Conservation (phyloP, 352 stramenopile genomes). For the Thalassiosira hispida region DNA sequence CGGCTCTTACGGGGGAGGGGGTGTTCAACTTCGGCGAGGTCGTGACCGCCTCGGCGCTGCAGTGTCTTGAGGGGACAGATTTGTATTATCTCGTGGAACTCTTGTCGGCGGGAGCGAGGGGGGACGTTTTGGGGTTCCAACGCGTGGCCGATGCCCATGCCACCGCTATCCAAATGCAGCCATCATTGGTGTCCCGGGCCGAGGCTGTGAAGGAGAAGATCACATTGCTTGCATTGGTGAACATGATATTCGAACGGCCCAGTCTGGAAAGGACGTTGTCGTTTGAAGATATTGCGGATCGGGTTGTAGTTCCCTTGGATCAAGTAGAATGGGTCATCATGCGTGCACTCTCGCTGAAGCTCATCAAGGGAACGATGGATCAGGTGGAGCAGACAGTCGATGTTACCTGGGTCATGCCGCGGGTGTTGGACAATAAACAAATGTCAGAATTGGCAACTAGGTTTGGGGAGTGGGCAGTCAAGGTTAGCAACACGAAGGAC, state of each 20-base stretch:
- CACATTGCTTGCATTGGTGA: conserved; percentile 95
- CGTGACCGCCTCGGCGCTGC: conserved; percentile 90
- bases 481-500: conserved; percentile 75
- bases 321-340: conserved; percentile 98
- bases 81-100: conserved; percentile 95
- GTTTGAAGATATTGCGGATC: conserved; percentile 93
- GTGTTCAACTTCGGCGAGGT: conserved; percentile 99
- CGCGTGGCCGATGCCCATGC: conserved; percentile 83
- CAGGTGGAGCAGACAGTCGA: conserved; percentile 93
- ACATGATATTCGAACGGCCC: conserved; percentile 95
- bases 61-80: conserved; percentile 88
- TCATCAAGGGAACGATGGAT: conserved; percentile 92
- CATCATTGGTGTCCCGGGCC: conserved; percentile 92
- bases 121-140: conserved; percentile 95
- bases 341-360: conserved; percentile 93
- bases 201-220: conserved; percentile 98
- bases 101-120: conserved; percentile 92
- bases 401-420: conserved; percentile 95
- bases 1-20: conserved; percentile 94
- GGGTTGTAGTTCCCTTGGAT: conserved; percentile 63
- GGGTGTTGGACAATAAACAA: conserved; percentile 86
- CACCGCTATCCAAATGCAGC: conserved; percentile 82
- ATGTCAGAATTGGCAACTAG: conserved; percentile 77
- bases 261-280: conserved; percentile 87
- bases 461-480: conserved; percentile 85